phyloP scores from a whole-genome alignment of 2,329 filamentous ascomycete genomes.

The Aureobasidium zeae region DNA sequence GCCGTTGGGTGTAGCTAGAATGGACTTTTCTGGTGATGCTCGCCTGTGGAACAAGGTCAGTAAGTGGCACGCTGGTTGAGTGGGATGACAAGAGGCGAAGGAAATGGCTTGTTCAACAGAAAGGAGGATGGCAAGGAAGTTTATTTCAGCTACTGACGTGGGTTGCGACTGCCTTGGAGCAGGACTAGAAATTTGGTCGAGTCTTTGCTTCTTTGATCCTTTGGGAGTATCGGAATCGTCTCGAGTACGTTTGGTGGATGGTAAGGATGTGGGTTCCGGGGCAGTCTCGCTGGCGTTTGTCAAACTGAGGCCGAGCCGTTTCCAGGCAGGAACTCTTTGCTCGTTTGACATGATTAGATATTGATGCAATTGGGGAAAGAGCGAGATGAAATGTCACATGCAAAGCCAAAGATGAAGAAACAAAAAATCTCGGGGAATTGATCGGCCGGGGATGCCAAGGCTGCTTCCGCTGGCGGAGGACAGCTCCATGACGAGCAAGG shows the following conservation, averaged over 20 bases:
- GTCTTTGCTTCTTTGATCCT: conserved; percentile 10
- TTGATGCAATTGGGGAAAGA: neutral
- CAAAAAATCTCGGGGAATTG: conserved; percentile 1
- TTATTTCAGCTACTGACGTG: conserved; percentile 11
- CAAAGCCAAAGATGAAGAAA: conserved; percentile 1
- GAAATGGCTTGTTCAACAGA: conserved; percentile 5
- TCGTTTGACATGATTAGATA: neutral
- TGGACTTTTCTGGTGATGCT: conserved; percentile 11
- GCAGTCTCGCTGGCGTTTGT: conserved; percentile 41
- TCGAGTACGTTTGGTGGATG: neutral
- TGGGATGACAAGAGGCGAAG: neutral
- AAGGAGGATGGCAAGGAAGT: too few species aligned
- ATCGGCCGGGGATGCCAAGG: conserved; percentile 8
- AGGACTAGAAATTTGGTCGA: conserved; percentile 11
- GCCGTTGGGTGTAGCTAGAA: conserved; percentile 14
- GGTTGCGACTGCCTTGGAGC: neutral
- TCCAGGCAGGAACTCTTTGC: conserved; percentile 47
- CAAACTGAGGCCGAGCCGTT: conserved; percentile 50
- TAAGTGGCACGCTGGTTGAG: too few species aligned
- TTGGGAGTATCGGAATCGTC: conserved; percentile 7
- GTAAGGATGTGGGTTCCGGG: neutral
- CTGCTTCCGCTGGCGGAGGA: conserved; percentile 1
- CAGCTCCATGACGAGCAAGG: conserved; percentile 11
- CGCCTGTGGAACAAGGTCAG: neutral
- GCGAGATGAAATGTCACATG: neutral